phyloP scores from a whole-genome alignment of 805 yeast genomes.

The Kurtzmaniella cleridarum region DNA sequence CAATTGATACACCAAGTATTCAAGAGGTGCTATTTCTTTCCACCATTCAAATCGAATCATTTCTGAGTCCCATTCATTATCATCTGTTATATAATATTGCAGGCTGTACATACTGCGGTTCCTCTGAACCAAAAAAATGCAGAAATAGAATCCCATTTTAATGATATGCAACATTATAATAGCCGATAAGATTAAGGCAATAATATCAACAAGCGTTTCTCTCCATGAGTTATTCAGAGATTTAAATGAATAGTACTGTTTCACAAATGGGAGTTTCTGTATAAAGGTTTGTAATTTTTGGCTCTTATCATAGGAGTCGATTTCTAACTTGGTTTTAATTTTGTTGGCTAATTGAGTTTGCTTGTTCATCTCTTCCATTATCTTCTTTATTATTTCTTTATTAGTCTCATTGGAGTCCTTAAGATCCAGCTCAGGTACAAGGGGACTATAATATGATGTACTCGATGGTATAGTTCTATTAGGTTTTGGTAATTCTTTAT shows the following conservation, averaged over 20 bases:
- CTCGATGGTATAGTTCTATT: constrained; percentile 1
- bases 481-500: constrained; percentile 11
- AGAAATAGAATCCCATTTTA: constrained; percentile 12
- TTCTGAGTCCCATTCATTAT: constrained; percentile 6
- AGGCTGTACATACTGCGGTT: constrained; percentile 1
- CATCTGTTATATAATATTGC: constrained; percentile 7
- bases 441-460: no score
- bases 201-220: constrained; percentile 14
- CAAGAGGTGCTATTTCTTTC: constrained; percentile 28
- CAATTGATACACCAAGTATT: constrained; percentile 19
- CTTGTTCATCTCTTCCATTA: constrained; percentile 11
- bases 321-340: constrained; percentile 12
- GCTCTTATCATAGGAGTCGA: constrained; percentile 3
- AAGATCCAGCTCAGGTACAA: constrained; percentile 1
- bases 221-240: constrained; percentile 19
- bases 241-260: constrained; percentile 21
- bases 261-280: constrained; percentile 22
- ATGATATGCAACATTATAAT: constrained; percentile 15
- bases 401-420: constrained; percentile 8
- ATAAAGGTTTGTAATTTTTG: constrained; percentile 12
- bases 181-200: constrained; percentile 17
- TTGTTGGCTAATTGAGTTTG: constrained; percentile 18
- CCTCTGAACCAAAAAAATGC: constrained; percentile 3
- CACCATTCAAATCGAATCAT: constrained; percentile 20
- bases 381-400: constrained; percentile 5